These are phyloP conservation scores for Nakazawaea anatomiae DNA, from an alignment of 805 yeast genomes.

Conservation along the genomic window DNA sequence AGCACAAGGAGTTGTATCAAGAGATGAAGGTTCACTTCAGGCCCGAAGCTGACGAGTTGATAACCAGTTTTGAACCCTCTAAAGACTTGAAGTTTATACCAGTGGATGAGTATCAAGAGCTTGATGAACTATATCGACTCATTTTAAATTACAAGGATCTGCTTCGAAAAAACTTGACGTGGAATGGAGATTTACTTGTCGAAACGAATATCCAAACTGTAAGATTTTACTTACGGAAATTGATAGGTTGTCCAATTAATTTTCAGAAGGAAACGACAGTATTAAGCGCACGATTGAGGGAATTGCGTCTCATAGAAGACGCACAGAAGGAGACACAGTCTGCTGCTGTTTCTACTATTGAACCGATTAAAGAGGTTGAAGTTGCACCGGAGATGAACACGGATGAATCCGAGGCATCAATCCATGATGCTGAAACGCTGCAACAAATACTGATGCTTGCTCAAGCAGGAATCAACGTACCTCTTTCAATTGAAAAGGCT, in stretches of 20 bases:
- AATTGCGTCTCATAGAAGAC: not conserved
- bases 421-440: not conserved
- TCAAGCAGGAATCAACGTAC: not conserved
- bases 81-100: constrained; percentile 2
- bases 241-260: constrained; percentile 36
- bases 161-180: constrained; percentile 1
- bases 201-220: constrained; percentile 22
- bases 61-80: not conserved
- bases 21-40: constrained; percentile 7
- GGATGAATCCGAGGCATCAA: not conserved
- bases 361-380: not conserved
- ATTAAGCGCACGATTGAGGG: constrained; percentile 12
- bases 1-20: constrained; percentile 12
- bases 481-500: not conserved
- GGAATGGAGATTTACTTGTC: not conserved
- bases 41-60: not conserved
- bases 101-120: constrained; percentile 2
- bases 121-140: not conserved
- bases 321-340: not conserved
- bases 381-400: not conserved
- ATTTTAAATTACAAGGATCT: not conserved
- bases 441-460: not conserved
- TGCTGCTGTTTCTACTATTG: not conserved
- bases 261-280: constrained; percentile 27
- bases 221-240: constrained; percentile 39